Percentiles rank a stretch among this genome's conserved stretches.
Evolutionary conservation across 2,329 filamentous ascomycete genomes (phyloP).

Genomic region (Aaosphaeria arxii): DNA sequence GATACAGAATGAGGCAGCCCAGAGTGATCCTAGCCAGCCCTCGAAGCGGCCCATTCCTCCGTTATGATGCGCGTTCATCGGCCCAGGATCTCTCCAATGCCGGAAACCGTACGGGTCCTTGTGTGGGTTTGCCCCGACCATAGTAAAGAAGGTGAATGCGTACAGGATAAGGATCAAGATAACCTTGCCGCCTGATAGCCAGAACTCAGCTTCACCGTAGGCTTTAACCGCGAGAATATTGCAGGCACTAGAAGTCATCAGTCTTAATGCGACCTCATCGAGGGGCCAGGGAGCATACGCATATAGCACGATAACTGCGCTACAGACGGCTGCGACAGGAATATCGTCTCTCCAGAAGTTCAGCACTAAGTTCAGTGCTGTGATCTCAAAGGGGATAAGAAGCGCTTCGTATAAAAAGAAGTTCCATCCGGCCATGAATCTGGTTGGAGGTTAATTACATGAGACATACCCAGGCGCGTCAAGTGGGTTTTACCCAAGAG

Average conservation of each 20-base stretch:
- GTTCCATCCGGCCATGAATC: conserved; percentile 49
- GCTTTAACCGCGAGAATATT: conserved; percentile 39
- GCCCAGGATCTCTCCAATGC: conserved; percentile 34
- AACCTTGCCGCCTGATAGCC: conserved; percentile 46
- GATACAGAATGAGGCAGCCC: conserved; percentile 31
- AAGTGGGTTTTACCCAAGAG: conserved; percentile 49
- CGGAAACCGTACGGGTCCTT: conserved; percentile 36
- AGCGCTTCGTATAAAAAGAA: conserved; percentile 44
- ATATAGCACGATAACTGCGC: conserved; percentile 30
- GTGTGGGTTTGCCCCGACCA: conserved; percentile 11
- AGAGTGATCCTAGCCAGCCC: conserved; percentile 18
- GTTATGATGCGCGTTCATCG: conserved; percentile 14
- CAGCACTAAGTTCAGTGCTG: conserved; percentile 18
- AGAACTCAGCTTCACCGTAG: conserved; percentile 40
- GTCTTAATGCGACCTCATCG: neutral
- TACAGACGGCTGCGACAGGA: conserved; percentile 29
- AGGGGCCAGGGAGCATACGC: conserved; percentile 2
- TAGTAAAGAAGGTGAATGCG: conserved; percentile 39
- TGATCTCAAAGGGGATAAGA: conserved; percentile 46
- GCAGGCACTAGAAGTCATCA: conserved; percentile 1
- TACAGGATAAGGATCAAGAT: conserved; percentile 46
- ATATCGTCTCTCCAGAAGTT: conserved; percentile 30
- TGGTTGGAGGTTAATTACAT: no score
- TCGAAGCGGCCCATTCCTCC: conserved; percentile 13
- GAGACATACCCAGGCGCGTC: conserved; percentile 38